phyloP scores from a whole-genome alignment of 345 rosid genomes.

The Turritis glabra region DNA sequence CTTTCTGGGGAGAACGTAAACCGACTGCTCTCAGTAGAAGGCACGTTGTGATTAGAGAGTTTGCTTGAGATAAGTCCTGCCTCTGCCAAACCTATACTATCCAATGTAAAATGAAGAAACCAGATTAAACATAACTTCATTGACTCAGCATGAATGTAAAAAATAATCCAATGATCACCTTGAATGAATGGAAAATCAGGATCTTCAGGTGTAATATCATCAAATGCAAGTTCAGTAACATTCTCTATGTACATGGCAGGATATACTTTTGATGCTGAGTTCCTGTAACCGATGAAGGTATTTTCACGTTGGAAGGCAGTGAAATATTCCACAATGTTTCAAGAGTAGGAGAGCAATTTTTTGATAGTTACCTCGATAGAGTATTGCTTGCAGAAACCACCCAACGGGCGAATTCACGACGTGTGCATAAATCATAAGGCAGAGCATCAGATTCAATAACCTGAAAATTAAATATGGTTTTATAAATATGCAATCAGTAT shows the following conservation, averaged over 20 bases:
- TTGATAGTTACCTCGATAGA: conserved; percentile 59
- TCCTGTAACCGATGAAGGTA: conserved; percentile 53
- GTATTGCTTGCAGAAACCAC: conserved; percentile 76
- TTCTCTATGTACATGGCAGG: conserved; percentile 96
- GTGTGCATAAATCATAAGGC: conserved; percentile 80
- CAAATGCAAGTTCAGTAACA: conserved; percentile 89
- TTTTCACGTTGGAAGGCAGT: background rate
- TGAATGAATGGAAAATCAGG: conserved; percentile 94
- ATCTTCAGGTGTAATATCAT: conserved; percentile 79
- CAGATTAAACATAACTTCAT: conserved; percentile 5
- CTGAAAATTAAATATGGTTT: conserved; percentile 41
- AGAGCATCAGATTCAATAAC: conserved; percentile 77
- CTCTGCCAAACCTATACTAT: conserved; percentile 88
- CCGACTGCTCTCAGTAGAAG: conserved; percentile 47
- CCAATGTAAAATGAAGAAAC: conserved; percentile 28
- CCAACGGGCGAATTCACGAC: conserved; percentile 96
- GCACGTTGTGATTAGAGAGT: conserved; percentile 69
- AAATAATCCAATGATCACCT: conserved; percentile 51
- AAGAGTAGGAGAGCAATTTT: background rate
- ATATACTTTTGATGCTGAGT: conserved; percentile 74
- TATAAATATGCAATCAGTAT: conserved; percentile 7
- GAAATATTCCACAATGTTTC: conserved; percentile 6
- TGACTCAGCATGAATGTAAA: conserved; percentile 4
- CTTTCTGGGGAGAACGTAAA: conserved; percentile 75
- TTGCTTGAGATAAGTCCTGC: conserved; percentile 95